Evolutionary conservation across 169 alveolate genomes (phyloP).

Genomic region (Theileria luwenshuni): DNA sequence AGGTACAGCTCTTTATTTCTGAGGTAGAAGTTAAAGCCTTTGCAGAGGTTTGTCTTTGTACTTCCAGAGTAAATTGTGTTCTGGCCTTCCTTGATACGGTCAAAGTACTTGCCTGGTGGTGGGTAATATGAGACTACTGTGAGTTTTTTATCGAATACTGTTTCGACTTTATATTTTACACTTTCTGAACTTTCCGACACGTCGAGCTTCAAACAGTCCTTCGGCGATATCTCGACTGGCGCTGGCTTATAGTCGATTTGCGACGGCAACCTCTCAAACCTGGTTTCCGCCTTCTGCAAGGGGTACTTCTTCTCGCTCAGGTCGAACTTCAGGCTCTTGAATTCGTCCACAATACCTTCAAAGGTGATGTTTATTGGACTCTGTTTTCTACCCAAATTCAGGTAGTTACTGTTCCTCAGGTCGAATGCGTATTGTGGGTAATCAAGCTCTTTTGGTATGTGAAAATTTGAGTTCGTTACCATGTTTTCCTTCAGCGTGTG

Average conservation of each 20-base stretch:
- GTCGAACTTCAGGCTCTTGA: too few relatives aligned
- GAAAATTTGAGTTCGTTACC: too few relatives aligned
- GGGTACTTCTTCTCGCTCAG: background rate
- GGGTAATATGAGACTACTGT: background rate
- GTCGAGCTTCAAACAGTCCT: background rate
- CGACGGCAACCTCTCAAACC: background rate
- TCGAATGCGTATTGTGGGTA: too few relatives aligned
- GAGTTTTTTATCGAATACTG: slow-evolving; percentile 6
- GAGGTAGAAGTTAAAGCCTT: slow-evolving; percentile 4
- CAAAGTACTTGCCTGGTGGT: slow-evolving; percentile 10
- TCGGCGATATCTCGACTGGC: background rate
- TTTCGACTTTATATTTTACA: too few relatives aligned
- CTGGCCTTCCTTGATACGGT: background rate
- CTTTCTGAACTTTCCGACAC: background rate
- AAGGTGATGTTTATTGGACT: too few relatives aligned
- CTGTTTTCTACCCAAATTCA: too few relatives aligned
- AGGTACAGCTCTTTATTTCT: background rate
- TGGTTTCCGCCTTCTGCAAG: background rate
- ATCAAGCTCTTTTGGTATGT: too few relatives aligned
- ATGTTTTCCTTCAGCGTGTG: too few relatives aligned
- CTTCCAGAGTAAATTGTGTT: background rate
- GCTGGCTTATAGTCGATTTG: background rate
- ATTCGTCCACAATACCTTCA: too few relatives aligned
- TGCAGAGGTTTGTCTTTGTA: background rate
- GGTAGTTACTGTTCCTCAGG: too few relatives aligned